Conservation (phyloP, 2,329 filamentous ascomycete species). For the Westerdykella aurantiaca region DNA sequence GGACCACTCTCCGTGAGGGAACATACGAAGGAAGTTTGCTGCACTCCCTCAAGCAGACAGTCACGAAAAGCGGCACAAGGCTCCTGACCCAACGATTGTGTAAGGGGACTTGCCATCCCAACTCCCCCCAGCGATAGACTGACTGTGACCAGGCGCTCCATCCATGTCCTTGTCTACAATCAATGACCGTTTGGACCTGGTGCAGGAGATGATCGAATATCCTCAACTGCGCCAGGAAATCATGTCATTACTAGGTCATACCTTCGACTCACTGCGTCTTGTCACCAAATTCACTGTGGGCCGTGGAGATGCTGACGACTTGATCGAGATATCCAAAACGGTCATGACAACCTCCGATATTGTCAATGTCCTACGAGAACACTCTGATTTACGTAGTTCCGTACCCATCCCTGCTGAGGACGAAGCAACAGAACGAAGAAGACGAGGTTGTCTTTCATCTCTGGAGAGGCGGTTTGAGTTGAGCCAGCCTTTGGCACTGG, state of each 20-base stretch:
- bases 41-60: slow-evolving; percentile 82
- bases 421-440: slow-evolving; percentile 8
- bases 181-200: slow-evolving; percentile 71
- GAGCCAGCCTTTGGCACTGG: slow-evolving; percentile 61
- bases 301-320: slow-evolving; percentile 84
- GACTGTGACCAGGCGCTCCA: slow-evolving; percentile 56
- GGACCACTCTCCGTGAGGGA: slow-evolving; percentile 76
- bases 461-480: slow-evolving; percentile 59
- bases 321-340: slow-evolving; percentile 76
- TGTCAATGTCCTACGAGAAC: slow-evolving; percentile 31
- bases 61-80: slow-evolving; percentile 84
- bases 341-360: slow-evolving; percentile 69
- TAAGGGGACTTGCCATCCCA: slow-evolving; percentile 28
- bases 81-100: slow-evolving; percentile 80
- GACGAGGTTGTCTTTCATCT: slow-evolving; percentile 28
- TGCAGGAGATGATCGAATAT: slow-evolving; percentile 65
- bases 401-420: slow-evolving; percentile 7
- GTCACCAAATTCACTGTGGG: slow-evolving; percentile 93
- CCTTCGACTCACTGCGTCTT: slow-evolving; percentile 80
- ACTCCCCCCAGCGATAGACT: slow-evolving; percentile 6
- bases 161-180: slow-evolving; percentile 82
- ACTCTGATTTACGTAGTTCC: slow-evolving; percentile 16
- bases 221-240: slow-evolving; percentile 65
- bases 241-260: slow-evolving; percentile 62
- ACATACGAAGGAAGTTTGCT: slow-evolving; percentile 75